Percentiles rank a stretch among this genome's conserved stretches.
Evolutionary conservation across 768 basidiomycete species (phyloP).

Genomic region (Cyclocybe aegerita): DNA sequence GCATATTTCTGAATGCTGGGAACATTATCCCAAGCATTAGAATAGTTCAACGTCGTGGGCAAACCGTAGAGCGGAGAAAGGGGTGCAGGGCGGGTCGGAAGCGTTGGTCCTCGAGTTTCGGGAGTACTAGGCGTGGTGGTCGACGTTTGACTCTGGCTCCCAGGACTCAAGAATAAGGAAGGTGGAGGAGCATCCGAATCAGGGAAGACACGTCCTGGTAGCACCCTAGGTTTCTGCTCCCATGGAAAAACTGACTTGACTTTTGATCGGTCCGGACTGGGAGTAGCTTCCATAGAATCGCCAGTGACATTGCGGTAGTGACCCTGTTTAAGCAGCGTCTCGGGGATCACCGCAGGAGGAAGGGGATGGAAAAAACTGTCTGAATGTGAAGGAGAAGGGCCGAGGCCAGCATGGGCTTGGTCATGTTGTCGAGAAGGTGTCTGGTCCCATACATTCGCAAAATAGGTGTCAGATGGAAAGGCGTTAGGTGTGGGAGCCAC

Average conservation of each 20-base stretch:
- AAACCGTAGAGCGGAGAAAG: constrained; percentile 50
- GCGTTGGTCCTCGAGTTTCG: constrained; percentile 25
- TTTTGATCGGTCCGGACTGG: constrained; percentile 68
- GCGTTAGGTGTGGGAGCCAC: constrained; percentile 50
- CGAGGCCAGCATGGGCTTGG: constrained; percentile 25
- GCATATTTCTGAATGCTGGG: constrained; percentile 82
- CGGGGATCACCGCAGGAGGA: constrained; percentile 61
- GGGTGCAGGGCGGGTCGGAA: constrained; percentile 18
- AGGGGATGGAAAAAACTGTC: constrained; percentile 61
- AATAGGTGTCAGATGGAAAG: constrained; percentile 77
- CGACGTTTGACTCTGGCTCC: constrained; percentile 34
- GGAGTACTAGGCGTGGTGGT: constrained; percentile 35
- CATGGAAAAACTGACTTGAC: constrained; percentile 91
- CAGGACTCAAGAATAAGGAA: constrained; percentile 37
- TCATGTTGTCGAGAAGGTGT: constrained; percentile 41
- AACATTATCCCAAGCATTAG: constrained; percentile 84
- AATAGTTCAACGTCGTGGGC: constrained; percentile 60
- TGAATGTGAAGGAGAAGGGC: constrained; percentile 38
- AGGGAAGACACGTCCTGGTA: constrained; percentile 76
- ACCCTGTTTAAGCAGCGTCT: constrained; percentile 64
- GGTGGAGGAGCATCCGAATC: constrained; percentile 56
- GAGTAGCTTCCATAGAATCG: constrained; percentile 39
- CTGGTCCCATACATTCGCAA: constrained; percentile 86
- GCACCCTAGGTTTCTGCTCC: constrained; percentile 74
- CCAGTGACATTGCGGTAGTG: constrained; percentile 69